Percentiles rank a stretch among this genome's conserved stretches.
Conservation (phyloP, 2,329 filamentous ascomycete genomes). For the Mollisia scopiformis region DNA sequence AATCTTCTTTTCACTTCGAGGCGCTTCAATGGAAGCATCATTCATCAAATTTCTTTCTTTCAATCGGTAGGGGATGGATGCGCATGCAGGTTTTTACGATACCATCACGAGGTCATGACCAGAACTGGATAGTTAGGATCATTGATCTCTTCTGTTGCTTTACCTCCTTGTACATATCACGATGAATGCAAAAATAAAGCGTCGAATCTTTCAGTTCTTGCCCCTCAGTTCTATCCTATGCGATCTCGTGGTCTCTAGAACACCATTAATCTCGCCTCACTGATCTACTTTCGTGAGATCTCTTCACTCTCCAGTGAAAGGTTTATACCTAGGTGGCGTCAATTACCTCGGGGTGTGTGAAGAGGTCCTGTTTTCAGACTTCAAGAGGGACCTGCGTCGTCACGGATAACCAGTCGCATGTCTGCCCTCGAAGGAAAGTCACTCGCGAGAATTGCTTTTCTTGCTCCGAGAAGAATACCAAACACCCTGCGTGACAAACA, state of each 20-base stretch:
- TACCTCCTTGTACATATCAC: conserved; percentile 7
- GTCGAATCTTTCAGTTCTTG: background rate
- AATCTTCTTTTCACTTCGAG: background rate
- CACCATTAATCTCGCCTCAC: too few relatives aligned
- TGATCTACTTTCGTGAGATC: too few relatives aligned
- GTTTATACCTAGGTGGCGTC: too few relatives aligned
- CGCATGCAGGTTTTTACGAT: conserved; percentile 22
- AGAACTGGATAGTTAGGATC: conserved; percentile 25
- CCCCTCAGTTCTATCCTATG: background rate
- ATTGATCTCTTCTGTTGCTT: conserved; percentile 19
- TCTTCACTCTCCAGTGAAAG: too few relatives aligned
- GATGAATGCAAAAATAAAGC: background rate
- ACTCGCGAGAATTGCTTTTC: background rate
- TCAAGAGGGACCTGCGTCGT: background rate
- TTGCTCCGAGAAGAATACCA: background rate
- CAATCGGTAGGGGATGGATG: background rate
- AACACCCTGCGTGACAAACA: background rate
- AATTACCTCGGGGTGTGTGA: too few relatives aligned
- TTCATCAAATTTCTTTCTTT: conserved; percentile 3
- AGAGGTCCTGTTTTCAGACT: too few relatives aligned
- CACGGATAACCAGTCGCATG: background rate
- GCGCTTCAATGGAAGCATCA: background rate
- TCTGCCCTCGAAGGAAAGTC: background rate
- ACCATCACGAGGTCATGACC: conserved; percentile 28
- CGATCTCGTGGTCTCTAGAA: background rate